phyloP scores from a whole-genome alignment of 306 rosid species.

The Albizia julibrissin region DNA sequence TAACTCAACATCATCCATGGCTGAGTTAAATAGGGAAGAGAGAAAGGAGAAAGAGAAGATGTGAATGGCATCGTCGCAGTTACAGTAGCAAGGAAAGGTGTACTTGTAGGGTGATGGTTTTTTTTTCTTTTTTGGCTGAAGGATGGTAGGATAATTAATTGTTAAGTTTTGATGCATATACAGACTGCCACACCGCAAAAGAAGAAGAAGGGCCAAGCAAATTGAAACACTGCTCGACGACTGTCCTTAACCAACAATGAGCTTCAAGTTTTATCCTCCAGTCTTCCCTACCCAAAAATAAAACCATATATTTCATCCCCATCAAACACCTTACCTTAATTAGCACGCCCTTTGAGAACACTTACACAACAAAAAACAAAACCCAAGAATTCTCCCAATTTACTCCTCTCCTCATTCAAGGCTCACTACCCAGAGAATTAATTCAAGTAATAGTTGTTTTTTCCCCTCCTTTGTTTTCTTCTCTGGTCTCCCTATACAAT shows the following conservation, averaged over 20 bases:
- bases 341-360: conserved; percentile 9
- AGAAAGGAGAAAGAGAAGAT: conserved; percentile 42
- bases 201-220: not conserved
- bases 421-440: conserved; percentile 28
- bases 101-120: conserved; percentile 43
- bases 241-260: conserved; percentile 32
- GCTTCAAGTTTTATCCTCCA: conserved; percentile 27
- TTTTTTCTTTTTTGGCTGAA: too few species aligned
- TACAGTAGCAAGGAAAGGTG: conserved; percentile 28
- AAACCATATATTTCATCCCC: conserved; percentile 30
- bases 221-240: conserved; percentile 39
- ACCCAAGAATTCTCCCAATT: conserved; percentile 13
- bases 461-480: not conserved
- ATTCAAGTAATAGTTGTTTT: conserved; percentile 23
- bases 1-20: too few species aligned
- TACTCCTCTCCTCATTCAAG: conserved; percentile 17
- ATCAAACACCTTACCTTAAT: too few species aligned
- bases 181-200: not conserved
- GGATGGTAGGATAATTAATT: not conserved
- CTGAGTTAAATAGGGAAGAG: conserved; percentile 50
- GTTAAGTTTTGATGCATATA: conserved; percentile 41
- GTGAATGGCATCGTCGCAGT: conserved; percentile 84
- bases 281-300: conserved; percentile 15
- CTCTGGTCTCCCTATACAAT: not conserved
- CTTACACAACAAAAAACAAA: not conserved